Evolutionary conservation across 2,329 filamentous ascomycete genomes (phyloP).

Genomic region (Clarireedia homoeocarpa): DNA sequence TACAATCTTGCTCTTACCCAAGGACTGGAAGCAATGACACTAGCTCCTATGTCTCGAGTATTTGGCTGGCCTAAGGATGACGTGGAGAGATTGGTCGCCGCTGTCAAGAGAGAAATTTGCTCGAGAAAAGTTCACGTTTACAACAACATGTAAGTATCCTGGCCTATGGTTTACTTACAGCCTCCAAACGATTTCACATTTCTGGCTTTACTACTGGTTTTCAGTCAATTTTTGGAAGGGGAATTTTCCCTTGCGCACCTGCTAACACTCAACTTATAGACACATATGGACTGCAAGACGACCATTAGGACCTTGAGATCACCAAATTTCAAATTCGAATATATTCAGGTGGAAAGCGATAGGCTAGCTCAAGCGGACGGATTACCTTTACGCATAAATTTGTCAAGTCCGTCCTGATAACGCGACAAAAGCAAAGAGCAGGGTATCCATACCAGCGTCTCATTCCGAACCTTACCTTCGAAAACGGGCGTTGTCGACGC

Average conservation of each 20-base stretch:
- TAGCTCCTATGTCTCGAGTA: conserved; percentile 64
- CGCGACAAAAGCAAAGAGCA: conserved; percentile 1
- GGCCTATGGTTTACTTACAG: neutral
- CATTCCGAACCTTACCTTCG: neutral
- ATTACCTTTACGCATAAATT: neutral
- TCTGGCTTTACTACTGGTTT: neutral
- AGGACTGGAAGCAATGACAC: conserved; percentile 63
- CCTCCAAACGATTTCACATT: neutral
- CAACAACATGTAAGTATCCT: conserved; percentile 63
- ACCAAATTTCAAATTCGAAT: neutral
- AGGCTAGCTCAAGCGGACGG: neutral
- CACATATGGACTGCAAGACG: conserved; percentile 28
- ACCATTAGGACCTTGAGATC: conserved; percentile 14
- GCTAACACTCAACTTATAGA: conserved; percentile 13
- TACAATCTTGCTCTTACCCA: conserved; percentile 73
- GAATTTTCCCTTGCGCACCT: neutral
- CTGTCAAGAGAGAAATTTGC: conserved; percentile 61
- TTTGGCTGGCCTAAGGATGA: conserved; percentile 53
- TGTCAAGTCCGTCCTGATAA: neutral
- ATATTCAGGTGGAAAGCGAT: neutral
- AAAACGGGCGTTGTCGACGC: neutral
- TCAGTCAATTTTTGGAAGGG: neutral
- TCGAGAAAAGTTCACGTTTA: conserved; percentile 62
- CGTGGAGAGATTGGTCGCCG: conserved; percentile 52
- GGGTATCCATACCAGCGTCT: neutral